Percentiles rank a stretch among this genome's conserved stretches.
phyloP scores from a whole-genome alignment of 148 eudicot species.

The Nyssa sinensis region DNA sequence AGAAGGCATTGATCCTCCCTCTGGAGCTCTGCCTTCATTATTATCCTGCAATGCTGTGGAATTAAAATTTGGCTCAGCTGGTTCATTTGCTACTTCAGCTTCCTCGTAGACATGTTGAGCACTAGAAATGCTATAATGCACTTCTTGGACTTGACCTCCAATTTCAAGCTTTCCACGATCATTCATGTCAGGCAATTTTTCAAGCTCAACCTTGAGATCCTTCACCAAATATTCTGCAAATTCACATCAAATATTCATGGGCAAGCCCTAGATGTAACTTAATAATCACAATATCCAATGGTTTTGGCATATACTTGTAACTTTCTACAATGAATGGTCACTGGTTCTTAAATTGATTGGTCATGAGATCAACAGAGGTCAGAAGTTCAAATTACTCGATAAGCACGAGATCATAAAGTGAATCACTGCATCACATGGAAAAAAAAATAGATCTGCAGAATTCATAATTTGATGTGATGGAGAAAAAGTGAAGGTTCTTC shows the following conservation, averaged over 20 bases:
- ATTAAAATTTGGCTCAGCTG: slow-evolving; percentile 12
- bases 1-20: slow-evolving; percentile 17
- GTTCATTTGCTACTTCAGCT: slow-evolving; percentile 16
- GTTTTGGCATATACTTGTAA: not conserved
- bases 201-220: slow-evolving; percentile 12
- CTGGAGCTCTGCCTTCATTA: slow-evolving; percentile 12
- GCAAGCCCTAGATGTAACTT: not conserved
- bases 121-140: slow-evolving; percentile 2
- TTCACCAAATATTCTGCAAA: slow-evolving; percentile 14
- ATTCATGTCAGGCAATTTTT: not conserved
- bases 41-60: slow-evolving; percentile 16
- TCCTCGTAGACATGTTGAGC: slow-evolving; percentile 16
- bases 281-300: not conserved
- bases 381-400: not conserved
- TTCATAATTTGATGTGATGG: too few species aligned
- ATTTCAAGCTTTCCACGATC: slow-evolving; percentile 3
- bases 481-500: too few species aligned
- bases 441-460: too few species aligned
- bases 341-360: not conserved
- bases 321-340: not conserved
- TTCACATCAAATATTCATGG: slow-evolving; percentile 3
- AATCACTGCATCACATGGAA: too few species aligned
- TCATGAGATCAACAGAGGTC: not conserved
- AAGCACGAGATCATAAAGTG: not conserved
- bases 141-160: slow-evolving; percentile 16